Percentiles rank a stretch among this genome's conserved stretches.
phyloP scores from a whole-genome alignment of 352 stramenopile species.

The Blastocystis sp. region DNA sequence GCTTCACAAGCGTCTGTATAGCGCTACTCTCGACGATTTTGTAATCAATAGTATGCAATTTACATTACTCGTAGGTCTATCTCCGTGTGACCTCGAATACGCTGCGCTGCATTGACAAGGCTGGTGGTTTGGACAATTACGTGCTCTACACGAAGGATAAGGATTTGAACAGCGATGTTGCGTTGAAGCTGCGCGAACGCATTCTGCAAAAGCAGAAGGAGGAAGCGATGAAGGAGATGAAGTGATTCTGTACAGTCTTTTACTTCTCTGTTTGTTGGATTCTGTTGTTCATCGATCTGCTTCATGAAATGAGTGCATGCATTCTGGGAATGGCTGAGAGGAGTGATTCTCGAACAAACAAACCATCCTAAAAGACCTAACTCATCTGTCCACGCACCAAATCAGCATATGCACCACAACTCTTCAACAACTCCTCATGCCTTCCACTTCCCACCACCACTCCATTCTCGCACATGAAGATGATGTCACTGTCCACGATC shows the following conservation, averaged over 20 bases:
- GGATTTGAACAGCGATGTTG: constrained; percentile 67
- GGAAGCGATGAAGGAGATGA: constrained; percentile 12
- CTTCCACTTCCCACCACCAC: no score
- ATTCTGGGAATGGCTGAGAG: no score
- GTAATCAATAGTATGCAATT: background rate
- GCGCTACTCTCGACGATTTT: constrained; percentile 72
- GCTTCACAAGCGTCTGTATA: constrained; percentile 69
- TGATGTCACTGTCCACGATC: constrained; percentile 71
- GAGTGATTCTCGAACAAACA: no score
- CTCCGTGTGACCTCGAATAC: constrained; percentile 71
- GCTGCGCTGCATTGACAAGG: constrained; percentile 73
- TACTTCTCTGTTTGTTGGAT: constrained; percentile 7
- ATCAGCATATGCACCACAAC: no score
- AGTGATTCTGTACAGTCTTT: constrained; percentile 11
- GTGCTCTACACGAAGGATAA: constrained; percentile 72
- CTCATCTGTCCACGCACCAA: no score
- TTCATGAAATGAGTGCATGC: no score
- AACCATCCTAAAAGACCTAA: no score
- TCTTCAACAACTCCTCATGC: no score
- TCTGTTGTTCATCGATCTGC: background rate
- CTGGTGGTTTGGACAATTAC: constrained; percentile 73
- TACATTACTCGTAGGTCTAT: constrained; percentile 32
- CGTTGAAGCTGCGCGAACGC: constrained; percentile 46
- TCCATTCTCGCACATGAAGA: constrained; percentile 76
- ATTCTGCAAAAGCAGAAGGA: constrained; percentile 61